Conservation (phyloP, 2,329 filamentous ascomycete genomes). For the Colletotrichum higginsianum region DNA sequence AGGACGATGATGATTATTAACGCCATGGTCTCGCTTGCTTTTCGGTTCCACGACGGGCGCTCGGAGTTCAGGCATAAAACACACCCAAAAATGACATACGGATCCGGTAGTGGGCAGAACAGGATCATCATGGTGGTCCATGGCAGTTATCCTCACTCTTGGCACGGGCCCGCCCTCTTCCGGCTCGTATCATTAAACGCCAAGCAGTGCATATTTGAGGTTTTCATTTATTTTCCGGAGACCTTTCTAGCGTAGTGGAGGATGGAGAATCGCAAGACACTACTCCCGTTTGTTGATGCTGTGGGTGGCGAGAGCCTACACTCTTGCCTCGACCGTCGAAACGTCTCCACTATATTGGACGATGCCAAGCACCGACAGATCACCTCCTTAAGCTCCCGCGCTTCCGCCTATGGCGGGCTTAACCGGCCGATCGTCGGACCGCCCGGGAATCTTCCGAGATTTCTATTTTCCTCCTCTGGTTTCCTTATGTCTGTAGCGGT, state of each 20-base stretch:
- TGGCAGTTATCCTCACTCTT: neutral
- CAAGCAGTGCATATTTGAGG: neutral
- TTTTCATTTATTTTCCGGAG: no score
- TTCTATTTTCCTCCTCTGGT: no score
- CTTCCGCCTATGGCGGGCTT: neutral
- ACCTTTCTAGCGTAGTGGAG: no score
- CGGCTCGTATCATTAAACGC: neutral
- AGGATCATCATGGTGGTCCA: neutral
- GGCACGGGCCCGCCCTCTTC: neutral
- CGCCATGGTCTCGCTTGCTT: neutral
- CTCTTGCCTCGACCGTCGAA: neutral
- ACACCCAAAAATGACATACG: conserved; percentile 5
- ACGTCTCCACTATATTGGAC: neutral
- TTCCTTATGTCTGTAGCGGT: no score
- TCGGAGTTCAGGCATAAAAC: conserved; percentile 12
- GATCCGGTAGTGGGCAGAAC: neutral
- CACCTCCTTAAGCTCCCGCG: neutral
- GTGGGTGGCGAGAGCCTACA: neutral
- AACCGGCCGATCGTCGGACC: no score
- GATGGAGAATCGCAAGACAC: no score
- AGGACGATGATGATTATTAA: conserved; percentile 63
- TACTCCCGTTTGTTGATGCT: no score
- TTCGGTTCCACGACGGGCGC: neutral
- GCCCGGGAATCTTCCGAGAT: no score
- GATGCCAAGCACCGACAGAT: neutral